These are phyloP conservation scores for Aegilops umbellulata DNA, from an alignment of 176 grass and related monocot species.

Conservation along the genomic window DNA sequence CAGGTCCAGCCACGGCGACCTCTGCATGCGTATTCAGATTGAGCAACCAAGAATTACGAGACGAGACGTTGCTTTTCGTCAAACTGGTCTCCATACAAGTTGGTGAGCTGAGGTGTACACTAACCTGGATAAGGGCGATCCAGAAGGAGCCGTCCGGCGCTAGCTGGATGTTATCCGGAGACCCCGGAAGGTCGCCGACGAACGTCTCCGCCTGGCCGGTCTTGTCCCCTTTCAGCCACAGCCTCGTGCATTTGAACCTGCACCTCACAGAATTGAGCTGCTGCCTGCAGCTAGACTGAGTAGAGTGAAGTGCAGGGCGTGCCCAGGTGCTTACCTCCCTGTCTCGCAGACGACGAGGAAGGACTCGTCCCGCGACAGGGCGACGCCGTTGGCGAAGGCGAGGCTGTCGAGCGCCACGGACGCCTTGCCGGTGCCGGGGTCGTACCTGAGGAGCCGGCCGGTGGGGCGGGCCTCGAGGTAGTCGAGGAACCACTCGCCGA, in stretches of 20 bases:
- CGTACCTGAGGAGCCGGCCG: conserved; percentile 71
- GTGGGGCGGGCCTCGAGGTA: conserved; percentile 37
- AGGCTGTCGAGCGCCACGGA: conserved; percentile 42
- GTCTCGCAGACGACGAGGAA: conserved; percentile 71
- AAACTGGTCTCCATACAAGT: too few relatives aligned
- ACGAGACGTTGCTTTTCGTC: background rate
- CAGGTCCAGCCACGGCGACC: conserved; percentile 36
- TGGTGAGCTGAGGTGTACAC: background rate
- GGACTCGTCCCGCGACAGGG: conserved; percentile 39
- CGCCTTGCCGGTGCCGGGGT: conserved; percentile 39
- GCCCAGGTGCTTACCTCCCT: background rate
- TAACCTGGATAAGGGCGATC: conserved; percentile 61
- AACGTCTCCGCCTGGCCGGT: conserved; percentile 50
- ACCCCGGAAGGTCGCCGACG: conserved; percentile 64
- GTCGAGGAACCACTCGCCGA: conserved; percentile 44
- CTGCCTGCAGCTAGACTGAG: background rate
- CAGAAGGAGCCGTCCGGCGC: conserved; percentile 80
- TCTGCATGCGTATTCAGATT: conserved; percentile 29
- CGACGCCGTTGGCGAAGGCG: conserved; percentile 65
- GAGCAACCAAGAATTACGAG: background rate
- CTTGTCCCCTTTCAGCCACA: conserved; percentile 74
- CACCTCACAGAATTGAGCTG: background rate
- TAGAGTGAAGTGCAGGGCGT: background rate
- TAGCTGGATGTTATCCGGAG: conserved; percentile 68
- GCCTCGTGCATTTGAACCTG: conserved; percentile 57